These are phyloP conservation scores for Barnettozyma wickerhamii DNA, from an alignment of 805 yeast species.

Conservation along the genomic window DNA sequence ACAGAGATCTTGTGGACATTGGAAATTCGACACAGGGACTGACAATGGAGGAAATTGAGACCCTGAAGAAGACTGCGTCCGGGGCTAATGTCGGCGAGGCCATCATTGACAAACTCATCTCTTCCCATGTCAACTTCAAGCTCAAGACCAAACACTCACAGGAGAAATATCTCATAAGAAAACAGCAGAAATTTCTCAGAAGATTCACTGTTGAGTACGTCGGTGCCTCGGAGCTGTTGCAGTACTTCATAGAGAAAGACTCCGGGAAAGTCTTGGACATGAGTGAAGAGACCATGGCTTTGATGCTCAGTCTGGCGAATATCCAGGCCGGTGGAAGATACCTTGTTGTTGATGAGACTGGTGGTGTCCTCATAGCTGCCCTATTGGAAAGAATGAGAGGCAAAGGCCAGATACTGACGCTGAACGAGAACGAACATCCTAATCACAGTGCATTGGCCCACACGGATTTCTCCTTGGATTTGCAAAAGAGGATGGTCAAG, in stretches of 20 bases:
- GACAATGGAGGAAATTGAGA: slow-evolving; percentile 77
- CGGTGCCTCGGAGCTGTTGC: slow-evolving; percentile 64
- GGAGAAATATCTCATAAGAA: slow-evolving; percentile 86
- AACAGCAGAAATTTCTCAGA: slow-evolving; percentile 85
- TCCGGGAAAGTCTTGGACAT: slow-evolving; percentile 65
- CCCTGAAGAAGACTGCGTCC: slow-evolving; percentile 66
- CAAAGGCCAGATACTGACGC: slow-evolving; percentile 61
- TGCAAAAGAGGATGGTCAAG: slow-evolving; percentile 52
- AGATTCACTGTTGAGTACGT: slow-evolving; percentile 79
- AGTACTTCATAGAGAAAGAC: slow-evolving; percentile 71
- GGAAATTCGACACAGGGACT: slow-evolving; percentile 72
- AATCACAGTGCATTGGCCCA: slow-evolving; percentile 67
- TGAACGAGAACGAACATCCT: slow-evolving; percentile 93
- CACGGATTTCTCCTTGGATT: slow-evolving; percentile 56
- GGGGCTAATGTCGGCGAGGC: slow-evolving; percentile 61
- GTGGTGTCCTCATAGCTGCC: slow-evolving; percentile 82
- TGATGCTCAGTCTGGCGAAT: slow-evolving; percentile 73
- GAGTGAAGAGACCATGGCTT: slow-evolving; percentile 80
- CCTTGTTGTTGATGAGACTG: slow-evolving; percentile 88
- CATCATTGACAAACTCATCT: slow-evolving; percentile 77
- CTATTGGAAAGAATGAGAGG: slow-evolving; percentile 86
- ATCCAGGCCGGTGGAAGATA: slow-evolving; percentile 88
- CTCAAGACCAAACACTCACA: slow-evolving; percentile 87
- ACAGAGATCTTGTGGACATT: slow-evolving; percentile 62
- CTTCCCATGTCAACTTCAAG: slow-evolving; percentile 80